These are phyloP conservation scores for Neonectria punicea DNA, from an alignment of 2,329 filamentous ascomycete genomes.

Conservation along the genomic window DNA sequence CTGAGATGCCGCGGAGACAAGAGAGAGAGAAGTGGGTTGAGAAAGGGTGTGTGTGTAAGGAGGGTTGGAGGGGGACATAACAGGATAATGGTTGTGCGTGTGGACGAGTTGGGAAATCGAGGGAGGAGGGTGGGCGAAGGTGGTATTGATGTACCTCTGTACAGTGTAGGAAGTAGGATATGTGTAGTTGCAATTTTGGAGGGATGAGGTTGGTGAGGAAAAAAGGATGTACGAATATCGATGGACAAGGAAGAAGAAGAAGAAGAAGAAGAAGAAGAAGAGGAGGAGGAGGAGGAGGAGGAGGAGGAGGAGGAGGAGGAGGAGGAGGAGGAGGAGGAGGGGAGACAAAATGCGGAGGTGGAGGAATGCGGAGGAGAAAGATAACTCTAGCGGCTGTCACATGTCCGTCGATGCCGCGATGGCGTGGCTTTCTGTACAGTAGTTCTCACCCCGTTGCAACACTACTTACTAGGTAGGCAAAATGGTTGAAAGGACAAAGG, in stretches of 20 bases:
- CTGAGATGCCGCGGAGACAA: slow-evolving; percentile 6
- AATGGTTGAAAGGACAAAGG: neutral
- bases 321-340: neutral
- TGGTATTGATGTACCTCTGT: slow-evolving; percentile 1
- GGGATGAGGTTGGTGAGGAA: neutral
- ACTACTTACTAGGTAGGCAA: neutral
- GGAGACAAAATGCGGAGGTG: neutral
- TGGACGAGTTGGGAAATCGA: slow-evolving; percentile 2
- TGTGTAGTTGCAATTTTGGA: neutral
- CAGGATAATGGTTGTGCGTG: neutral
- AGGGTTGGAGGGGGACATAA: slow-evolving; percentile 12
- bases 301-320: neutral
- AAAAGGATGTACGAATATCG: neutral
- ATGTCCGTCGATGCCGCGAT: slow-evolving; percentile 29
- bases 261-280: too few relatives aligned
- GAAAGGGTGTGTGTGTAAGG: neutral
- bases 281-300: neutral
- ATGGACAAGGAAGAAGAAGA: neutral
- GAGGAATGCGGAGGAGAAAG: slow-evolving; percentile 28
- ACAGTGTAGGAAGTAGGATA: neutral
- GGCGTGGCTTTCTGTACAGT: slow-evolving; percentile 13
- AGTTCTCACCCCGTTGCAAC: neutral
- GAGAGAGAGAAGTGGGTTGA: neutral
- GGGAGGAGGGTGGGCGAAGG: slow-evolving; percentile 3
- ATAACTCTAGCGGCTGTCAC: neutral